Percentiles rank a stretch among this genome's conserved stretches.
Conservation (phyloP, 2,329 filamentous ascomycete genomes). For the Diaporthe sp. region DNA sequence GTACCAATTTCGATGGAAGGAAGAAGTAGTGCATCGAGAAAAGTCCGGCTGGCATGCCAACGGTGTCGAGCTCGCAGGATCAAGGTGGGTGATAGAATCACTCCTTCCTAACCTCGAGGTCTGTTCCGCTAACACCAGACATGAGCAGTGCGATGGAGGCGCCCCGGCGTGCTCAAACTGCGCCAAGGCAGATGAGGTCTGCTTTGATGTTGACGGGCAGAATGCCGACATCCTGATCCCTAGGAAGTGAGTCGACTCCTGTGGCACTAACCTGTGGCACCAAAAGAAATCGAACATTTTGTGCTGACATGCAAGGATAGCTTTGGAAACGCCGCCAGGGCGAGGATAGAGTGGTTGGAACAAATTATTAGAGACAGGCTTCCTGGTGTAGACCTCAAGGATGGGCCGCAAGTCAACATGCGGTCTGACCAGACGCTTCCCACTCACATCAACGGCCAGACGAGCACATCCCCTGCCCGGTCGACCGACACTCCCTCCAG, state of each 20-base stretch:
- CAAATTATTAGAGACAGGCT: neutral
- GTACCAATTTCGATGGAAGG: neutral
- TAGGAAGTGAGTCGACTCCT: neutral
- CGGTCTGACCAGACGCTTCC: neutral
- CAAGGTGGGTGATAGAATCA: neutral
- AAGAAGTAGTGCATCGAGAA: neutral
- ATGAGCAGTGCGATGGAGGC: neutral
- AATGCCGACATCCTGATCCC: neutral
- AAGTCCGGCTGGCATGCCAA: conserved; percentile 3
- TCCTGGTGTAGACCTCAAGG: neutral
- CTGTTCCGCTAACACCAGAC: neutral
- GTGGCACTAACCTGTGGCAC: neutral
- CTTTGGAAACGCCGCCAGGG: neutral
- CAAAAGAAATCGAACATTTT: neutral
- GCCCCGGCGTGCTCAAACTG: neutral
- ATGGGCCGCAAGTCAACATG: neutral
- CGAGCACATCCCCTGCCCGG: neutral
- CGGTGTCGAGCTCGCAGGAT: neutral
- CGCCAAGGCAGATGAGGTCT: neutral
- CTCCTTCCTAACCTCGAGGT: neutral
- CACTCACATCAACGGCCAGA: too few relatives aligned
- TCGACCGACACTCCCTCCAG: neutral
- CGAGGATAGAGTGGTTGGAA: conserved; percentile 11
- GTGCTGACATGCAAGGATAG: neutral
- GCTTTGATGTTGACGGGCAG: neutral